phyloP scores from a whole-genome alignment of 2,329 filamentous ascomycete genomes.

The Fusarium nisikadoi region DNA sequence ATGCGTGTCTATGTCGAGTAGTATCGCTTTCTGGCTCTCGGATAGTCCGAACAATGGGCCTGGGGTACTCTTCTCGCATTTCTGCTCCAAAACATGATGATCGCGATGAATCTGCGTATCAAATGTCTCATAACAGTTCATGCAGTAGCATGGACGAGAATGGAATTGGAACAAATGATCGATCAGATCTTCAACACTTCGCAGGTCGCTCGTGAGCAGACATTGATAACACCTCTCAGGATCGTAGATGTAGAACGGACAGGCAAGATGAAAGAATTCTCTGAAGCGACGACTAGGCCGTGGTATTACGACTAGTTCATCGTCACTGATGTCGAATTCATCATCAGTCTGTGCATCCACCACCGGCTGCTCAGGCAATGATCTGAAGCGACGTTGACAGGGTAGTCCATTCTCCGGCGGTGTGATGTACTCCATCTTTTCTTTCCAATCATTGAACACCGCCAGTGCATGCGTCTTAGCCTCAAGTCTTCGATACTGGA shows the following conservation, averaged over 20 bases:
- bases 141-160: background rate
- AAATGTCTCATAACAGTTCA: background rate
- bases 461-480: background rate
- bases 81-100: background rate
- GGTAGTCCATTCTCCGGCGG: no score
- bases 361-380: background rate
- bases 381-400: accelerated
- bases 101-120: background rate
- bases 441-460: background rate
- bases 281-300: background rate
- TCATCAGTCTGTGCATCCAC: background rate
- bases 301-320: background rate
- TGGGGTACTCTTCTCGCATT: background rate
- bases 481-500: no score
- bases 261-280: background rate
- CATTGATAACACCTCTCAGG: background rate
- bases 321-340: background rate
- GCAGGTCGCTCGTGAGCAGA: background rate
- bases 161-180: background rate
- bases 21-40: background rate
- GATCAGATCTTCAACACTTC: background rate
- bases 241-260: background rate
- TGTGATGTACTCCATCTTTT: background rate
- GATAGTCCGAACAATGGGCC: background rate
- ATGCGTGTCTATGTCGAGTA: background rate